Evolutionary conservation across 2,329 filamentous ascomycete genomes (phyloP), one percentile per base, ranked within the genome.

Genomic region (Myotisia sp.): DNA sequence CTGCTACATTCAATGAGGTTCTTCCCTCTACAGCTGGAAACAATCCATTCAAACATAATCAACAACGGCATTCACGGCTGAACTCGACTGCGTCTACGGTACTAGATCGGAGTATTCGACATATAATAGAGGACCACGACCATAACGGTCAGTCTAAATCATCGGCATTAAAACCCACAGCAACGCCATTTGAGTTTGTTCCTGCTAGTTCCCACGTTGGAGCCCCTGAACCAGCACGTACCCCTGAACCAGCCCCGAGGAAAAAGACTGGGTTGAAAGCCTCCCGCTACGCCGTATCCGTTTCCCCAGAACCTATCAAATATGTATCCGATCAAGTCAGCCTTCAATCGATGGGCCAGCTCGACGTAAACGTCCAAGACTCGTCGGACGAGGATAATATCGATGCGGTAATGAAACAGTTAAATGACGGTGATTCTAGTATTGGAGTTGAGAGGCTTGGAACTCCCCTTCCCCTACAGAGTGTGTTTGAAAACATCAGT

Each of bases 361-460:
- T 28, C 6, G 44, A 48, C 9, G 29, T 24, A n/a, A 33, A 37
- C 8, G 37, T 42, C 20, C 34, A 45, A 9, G 55, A 58, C 14
- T 58, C 57, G 1, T 48, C 47, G n/a, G 47, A 60, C 36, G 54
- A 56, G 22, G 50, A 87, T 45, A 85, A 94, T 51, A 86, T 94
- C 48, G 86, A 94, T 60, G 83, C 79, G 28, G 76, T 94, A 34
- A 93, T 95, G 84, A 74, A 78, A 43, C 79, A 90, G 40, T 70
- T 94, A 47, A 78, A 84, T 47, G 70, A 76, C 38, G 72, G 67
- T 30, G 74, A 84, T 44, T 79, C 79, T 2, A 75, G 78, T 33
- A 72, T 79, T 53, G 81, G 81, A 8, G 71, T 84, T 39, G 81
- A 84, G 50, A 76, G 75, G 48, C 43, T 55, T n/a, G 52, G 46